These are phyloP conservation scores for Prasinococcaceae sp. DNA, from an alignment of 139 green algal genomes.

Conservation along the genomic window DNA sequence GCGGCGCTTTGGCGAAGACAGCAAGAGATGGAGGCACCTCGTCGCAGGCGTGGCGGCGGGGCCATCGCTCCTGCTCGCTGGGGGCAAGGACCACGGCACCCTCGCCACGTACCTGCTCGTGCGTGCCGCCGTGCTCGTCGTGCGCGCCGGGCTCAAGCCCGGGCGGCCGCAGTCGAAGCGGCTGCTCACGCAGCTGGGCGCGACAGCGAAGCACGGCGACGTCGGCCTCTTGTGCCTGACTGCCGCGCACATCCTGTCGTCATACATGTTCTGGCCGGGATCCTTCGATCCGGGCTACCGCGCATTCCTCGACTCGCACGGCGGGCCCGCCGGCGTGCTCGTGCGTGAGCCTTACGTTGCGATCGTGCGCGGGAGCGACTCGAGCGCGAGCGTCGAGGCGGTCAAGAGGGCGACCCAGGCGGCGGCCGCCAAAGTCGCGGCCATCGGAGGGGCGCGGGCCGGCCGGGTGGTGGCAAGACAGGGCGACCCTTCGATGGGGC, in stretches of 20 bases:
- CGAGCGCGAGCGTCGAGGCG: no score
- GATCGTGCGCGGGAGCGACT: no score
- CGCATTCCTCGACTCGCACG: no score
- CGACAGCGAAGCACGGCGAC: slow-evolving; percentile 63
- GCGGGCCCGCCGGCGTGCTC: no score
- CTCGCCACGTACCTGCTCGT: slow-evolving; percentile 79
- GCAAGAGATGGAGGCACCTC: slow-evolving; percentile 41
- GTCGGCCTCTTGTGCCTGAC: slow-evolving; percentile 65
- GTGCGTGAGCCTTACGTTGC: neutral
- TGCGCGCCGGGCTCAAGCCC: slow-evolving; percentile 67
- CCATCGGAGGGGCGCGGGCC: no score
- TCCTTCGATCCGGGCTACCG: neutral
- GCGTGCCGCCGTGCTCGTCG: slow-evolving; percentile 62
- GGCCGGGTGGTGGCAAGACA: no score
- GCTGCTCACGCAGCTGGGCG: slow-evolving; percentile 33
- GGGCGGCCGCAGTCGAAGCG: neutral
- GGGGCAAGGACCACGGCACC: slow-evolving; percentile 52
- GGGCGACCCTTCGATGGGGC: no score
- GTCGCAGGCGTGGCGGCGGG: slow-evolving; percentile 62
- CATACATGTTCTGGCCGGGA: slow-evolving; percentile 2
- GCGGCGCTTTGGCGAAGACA: neutral
- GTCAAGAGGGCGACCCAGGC: no score
- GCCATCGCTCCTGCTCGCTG: slow-evolving; percentile 58
- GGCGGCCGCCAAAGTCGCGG: no score
- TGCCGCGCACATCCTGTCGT: slow-evolving; percentile 26